Conservation (phyloP, 2,329 filamentous ascomycete genomes). For the Aureobasidium uvarum region DNA sequence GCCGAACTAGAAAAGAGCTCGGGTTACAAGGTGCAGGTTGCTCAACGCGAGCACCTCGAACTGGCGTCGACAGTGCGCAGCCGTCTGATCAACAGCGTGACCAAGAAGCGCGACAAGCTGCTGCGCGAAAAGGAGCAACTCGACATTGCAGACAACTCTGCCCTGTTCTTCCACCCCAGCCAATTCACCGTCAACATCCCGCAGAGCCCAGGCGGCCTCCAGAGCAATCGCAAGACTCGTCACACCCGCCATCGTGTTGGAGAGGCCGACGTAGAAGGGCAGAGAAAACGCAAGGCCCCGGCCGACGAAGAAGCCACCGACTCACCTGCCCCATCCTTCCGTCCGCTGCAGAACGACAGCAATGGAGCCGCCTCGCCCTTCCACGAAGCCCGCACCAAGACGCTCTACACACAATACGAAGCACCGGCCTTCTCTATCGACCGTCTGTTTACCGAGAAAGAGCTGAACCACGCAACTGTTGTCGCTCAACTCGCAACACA, state of each 20-base stretch:
- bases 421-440: slow-evolving; percentile 61
- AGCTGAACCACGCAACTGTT: slow-evolving; percentile 61
- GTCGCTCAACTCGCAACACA: slow-evolving; percentile 60
- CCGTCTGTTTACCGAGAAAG: slow-evolving; percentile 66
- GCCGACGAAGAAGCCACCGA: slow-evolving; percentile 57
- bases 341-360: slow-evolving; percentile 45
- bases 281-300: slow-evolving; percentile 58
- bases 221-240: slow-evolving; percentile 62
- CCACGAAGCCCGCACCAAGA: slow-evolving; percentile 54
- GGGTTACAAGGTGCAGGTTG: slow-evolving; percentile 60
- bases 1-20: slow-evolving; percentile 57
- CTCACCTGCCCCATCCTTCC: slow-evolving; percentile 54
- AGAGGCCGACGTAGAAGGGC: slow-evolving; percentile 41
- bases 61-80: slow-evolving; percentile 60
- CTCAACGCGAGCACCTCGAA: slow-evolving; percentile 61
- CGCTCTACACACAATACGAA: slow-evolving; percentile 56
- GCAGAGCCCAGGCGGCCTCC: slow-evolving; percentile 60
- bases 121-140: slow-evolving; percentile 66
- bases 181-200: slow-evolving; percentile 66
- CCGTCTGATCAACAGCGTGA: slow-evolving; percentile 58
- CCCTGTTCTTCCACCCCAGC: slow-evolving; percentile 62
- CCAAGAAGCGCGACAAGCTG: slow-evolving; percentile 56
- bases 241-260: slow-evolving; percentile 56
- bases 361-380: slow-evolving; percentile 50
- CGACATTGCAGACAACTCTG: slow-evolving; percentile 65